Base-by-base conservation (phyloP, 1,139 yeast genomes). In the Taiozyma sp. region DNA sequence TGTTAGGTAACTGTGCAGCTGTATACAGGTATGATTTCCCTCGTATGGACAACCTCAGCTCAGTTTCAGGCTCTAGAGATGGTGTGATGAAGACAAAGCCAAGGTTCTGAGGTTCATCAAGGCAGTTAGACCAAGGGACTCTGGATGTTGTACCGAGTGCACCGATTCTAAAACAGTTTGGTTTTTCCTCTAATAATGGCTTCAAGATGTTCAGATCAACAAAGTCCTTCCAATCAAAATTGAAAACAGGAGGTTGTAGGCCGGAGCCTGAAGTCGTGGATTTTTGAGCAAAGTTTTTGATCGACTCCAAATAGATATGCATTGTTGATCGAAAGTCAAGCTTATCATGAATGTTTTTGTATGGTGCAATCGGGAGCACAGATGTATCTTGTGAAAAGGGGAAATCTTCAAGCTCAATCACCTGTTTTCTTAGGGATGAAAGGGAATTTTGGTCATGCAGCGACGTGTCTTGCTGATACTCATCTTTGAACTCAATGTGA, bases 161-260 rank as follows among this genome's bases (percentile, higher is more conserved):
- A 44, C 72, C 72, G 14, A 70, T 69, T 51, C 70, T 62, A 50
- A 69, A 69, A 55, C 73, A 70, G 47, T 59, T 68, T 45, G 72
- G 72, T 51, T 67, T 69, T 50, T 70, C 72, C 28, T 59, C 63
- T 8, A 69, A 46, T 16, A 70, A 49, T 0, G 70, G 70, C 16
- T 61, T 59, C 44, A 70, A 54, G 22, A 68, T 67, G 45, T 60
- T 59, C 58, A 69, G 59, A 47, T 70, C 72, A 19, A 68, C 63
- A 61, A 70, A 70, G 54, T 69, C 73, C 47, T 57, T 61, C 73
- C 73, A 70, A 47, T 68, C 66, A 58, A 70, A 69, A 30, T 62
- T 66, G 47, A 69, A 62, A 12, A 59, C 64, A 0, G 72, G 72
- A 4, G 70, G 63, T 22, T 57, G 59, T 12, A 51, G 44, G 2